These are phyloP conservation scores for Pythium rhizo-oryzae DNA, from an alignment of 352 stramenopile genomes.

Conservation along the genomic window DNA sequence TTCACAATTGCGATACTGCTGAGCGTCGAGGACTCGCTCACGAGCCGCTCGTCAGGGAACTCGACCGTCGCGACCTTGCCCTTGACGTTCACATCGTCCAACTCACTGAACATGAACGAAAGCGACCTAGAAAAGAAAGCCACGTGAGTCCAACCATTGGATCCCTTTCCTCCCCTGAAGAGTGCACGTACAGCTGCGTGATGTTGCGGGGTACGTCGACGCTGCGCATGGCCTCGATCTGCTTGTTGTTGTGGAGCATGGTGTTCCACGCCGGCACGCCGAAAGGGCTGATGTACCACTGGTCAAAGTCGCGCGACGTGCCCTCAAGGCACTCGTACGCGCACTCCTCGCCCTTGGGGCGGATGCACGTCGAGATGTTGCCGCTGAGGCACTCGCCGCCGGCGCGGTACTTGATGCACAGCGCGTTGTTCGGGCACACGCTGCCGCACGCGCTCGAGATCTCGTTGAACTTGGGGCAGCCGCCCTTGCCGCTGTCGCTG, in stretches of 20 bases:
- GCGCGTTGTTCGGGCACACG: conserved; percentile 26
- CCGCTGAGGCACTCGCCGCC: conserved; percentile 13
- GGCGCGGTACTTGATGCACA: conserved; percentile 24
- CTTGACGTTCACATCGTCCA: conserved; percentile 5
- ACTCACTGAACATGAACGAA: conserved; percentile 12
- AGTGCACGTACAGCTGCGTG: conserved; percentile 21
- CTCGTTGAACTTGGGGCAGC: conserved; percentile 25
- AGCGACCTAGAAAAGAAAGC: conserved; percentile 7
- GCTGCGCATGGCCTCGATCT: conserved; percentile 25
- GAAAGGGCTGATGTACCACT: conserved; percentile 22
- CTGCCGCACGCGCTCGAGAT: conserved; percentile 20
- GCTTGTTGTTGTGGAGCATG: conserved; percentile 14
- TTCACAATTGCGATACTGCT: conserved; percentile 20
- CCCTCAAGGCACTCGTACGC: conserved; percentile 27
- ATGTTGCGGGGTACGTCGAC: conserved; percentile 26
- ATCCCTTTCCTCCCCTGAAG: too few relatives aligned
- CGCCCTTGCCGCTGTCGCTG: neutral
- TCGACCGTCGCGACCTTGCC: conserved; percentile 21
- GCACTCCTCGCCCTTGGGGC: conserved; percentile 7
- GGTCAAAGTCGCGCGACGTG: conserved; percentile 22
- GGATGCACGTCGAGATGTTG: conserved; percentile 8
- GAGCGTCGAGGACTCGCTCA: conserved; percentile 13
- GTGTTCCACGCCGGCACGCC: conserved; percentile 21
- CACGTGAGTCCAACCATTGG: too few relatives aligned
- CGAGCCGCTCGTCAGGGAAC: conserved; percentile 25